Evolutionary conservation across 2,329 filamentous ascomycete genomes (phyloP), one percentile per base, ranked within the genome.

Genomic region (Aureobasidium pullulans): DNA sequence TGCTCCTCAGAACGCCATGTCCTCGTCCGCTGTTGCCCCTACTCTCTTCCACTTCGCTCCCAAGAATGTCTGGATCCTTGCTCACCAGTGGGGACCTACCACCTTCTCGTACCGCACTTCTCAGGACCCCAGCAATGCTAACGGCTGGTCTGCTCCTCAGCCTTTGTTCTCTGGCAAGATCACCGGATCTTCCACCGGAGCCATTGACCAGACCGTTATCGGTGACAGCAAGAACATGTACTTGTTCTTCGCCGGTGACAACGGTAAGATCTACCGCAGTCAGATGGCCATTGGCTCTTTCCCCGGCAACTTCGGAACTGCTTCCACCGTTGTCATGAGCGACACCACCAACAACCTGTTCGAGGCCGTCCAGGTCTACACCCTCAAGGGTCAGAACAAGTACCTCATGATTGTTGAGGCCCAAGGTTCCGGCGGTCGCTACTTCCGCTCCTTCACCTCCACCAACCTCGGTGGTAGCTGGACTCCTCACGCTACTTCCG

Each of bases 391-490:
- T 31, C 74, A 79, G 64, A 75, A 75, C 63, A 71, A 79, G 63
- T 87, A 87, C 70, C 79, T 87, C 59, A 86, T 87, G 82, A 79
- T 87, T n/a, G 83, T 87, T 36, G 85, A 88, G 70, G 76, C 82
- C 0, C 80, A 82, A 44, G 84, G 84, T 1, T 39, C 70, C 0
- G 71, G 76, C 34, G 84, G 84, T 0, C 78, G 85, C 2, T 88
- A 81, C 71, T 87, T 87, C 79, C 83, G 84, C 60, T 86, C 83
- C 0, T 87, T 84, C 74, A 86, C 83, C 0, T 81, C 85, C 13
- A 77, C 73, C 44, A 80, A 74, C 65, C 75, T 87, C 8, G 67
- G 69, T 39, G 85, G 84, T 8, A 54, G 69, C 4, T 88, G 84
- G 84, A 84, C 81, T 0, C 64, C 77, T 9, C 79, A 86, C 65